Conservation (phyloP, 768 basidiomycete species). For the Pluteus cervinus region DNA sequence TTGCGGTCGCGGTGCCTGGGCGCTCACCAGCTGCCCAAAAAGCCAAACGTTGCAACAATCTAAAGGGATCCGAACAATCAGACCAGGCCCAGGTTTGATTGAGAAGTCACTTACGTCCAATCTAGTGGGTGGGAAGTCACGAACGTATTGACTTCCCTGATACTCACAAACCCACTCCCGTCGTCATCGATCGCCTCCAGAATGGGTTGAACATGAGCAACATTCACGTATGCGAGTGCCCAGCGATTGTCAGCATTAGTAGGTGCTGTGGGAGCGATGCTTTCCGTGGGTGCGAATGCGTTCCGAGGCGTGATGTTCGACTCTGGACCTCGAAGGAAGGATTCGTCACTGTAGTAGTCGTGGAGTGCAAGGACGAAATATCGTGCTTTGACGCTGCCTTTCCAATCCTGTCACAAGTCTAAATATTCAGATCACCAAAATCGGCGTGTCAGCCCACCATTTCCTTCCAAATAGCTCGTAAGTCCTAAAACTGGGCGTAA, state of each 20-base stretch:
- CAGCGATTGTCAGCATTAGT: conserved; percentile 15
- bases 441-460: too few relatives aligned
- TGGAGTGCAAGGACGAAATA: too few relatives aligned
- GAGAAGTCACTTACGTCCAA: conserved; percentile 14
- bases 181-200: conserved; percentile 22
- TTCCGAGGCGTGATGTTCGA: too few relatives aligned
- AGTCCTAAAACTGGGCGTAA: conserved; percentile 28
- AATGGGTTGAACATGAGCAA: conserved; percentile 18
- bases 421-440: too few relatives aligned
- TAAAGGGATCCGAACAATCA: too few relatives aligned
- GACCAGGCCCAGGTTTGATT: not conserved
- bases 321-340: too few relatives aligned
- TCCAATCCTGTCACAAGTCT: too few relatives aligned
- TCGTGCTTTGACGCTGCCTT: too few relatives aligned
- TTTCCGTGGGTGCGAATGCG: too few relatives aligned
- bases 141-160: conserved; percentile 21
- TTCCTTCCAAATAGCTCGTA: conserved; percentile 32
- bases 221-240: conserved; percentile 20
- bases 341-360: too few relatives aligned
- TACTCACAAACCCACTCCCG: conserved; percentile 21
- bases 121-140: conserved; percentile 13
- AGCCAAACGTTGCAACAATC: conserved; percentile 21
- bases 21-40: conserved; percentile 20
- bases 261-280: too few relatives aligned
- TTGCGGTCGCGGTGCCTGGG: not conserved